Conservation (phyloP, 805 yeast species). For the Clavispora fructus region DNA sequence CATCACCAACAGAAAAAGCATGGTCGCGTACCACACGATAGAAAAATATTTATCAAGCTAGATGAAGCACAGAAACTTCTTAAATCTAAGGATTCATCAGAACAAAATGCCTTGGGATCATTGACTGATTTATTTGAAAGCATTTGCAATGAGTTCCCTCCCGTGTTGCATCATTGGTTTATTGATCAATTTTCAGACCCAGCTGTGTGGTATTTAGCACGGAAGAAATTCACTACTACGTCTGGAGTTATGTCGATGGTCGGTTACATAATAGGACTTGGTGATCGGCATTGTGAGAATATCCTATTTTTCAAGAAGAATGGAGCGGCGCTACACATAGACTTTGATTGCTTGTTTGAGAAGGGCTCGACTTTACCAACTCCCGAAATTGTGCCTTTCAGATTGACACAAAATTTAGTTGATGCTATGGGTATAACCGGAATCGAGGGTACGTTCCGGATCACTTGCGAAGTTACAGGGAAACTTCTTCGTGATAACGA, state of each 20-base stretch:
- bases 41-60: slow-evolving; percentile 24
- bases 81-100: slow-evolving; percentile 6
- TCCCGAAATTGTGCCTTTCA: slow-evolving; percentile 93
- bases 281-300: slow-evolving; percentile 96
- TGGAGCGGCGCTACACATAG: slow-evolving; percentile 88
- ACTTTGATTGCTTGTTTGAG: slow-evolving; percentile 93
- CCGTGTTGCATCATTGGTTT: slow-evolving; percentile 84
- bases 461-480: slow-evolving; percentile 80
- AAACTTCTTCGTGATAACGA: slow-evolving; percentile 70
- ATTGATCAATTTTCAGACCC: slow-evolving; percentile 88
- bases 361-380: slow-evolving; percentile 67
- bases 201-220: slow-evolving; percentile 73
- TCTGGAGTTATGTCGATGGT: slow-evolving; percentile 97
- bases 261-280: slow-evolving; percentile 89
- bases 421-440: slow-evolving; percentile 89
- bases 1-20: slow-evolving; percentile 22
- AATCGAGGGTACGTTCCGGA: slow-evolving; percentile 84
- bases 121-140: slow-evolving; percentile 20
- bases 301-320: slow-evolving; percentile 64
- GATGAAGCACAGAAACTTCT: slow-evolving; percentile 27
- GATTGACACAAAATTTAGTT: slow-evolving; percentile 81
- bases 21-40: slow-evolving; percentile 18
- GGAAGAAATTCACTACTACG: slow-evolving; percentile 71
- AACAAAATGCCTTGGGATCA: slow-evolving; percentile 11
- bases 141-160: slow-evolving; percentile 42